phyloP scores from a whole-genome alignment of 2,329 filamentous ascomycete genomes.

The Lachnum nothofagi region DNA sequence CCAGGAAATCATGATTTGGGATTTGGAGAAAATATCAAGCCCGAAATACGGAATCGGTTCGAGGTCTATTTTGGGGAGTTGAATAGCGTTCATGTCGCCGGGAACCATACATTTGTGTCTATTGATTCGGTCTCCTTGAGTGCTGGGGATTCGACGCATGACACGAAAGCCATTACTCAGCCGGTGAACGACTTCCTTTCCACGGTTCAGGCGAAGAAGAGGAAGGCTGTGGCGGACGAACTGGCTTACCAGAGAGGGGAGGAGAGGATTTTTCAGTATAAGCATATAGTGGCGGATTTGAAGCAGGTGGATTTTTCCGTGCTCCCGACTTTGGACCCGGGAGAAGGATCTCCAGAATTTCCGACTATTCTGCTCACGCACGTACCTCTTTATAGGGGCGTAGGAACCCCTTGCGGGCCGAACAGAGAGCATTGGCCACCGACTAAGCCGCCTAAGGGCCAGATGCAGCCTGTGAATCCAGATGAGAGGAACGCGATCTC shows the following conservation, averaged over 20 bases:
- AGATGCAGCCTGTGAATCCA: slow-evolving; percentile 46
- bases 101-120: slow-evolving; percentile 92
- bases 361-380: slow-evolving; percentile 88
- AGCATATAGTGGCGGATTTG: slow-evolving; percentile 54
- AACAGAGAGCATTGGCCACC: slow-evolving; percentile 79
- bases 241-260: slow-evolving; percentile 60
- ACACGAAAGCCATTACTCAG: slow-evolving; percentile 61
- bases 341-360: slow-evolving; percentile 52
- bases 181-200: slow-evolving; percentile 74
- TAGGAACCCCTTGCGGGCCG: slow-evolving; percentile 82
- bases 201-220: slow-evolving; percentile 58
- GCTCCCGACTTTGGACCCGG: slow-evolving; percentile 38
- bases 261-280: slow-evolving; percentile 47
- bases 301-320: slow-evolving; percentile 36
- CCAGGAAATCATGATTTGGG: slow-evolving; percentile 95
- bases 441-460: slow-evolving; percentile 54
- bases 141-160: slow-evolving; percentile 53
- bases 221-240: slow-evolving; percentile 63
- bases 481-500: slow-evolving; percentile 75
- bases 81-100: slow-evolving; percentile 87
- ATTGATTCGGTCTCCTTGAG: slow-evolving; percentile 85
- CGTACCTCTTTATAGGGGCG: slow-evolving; percentile 78
- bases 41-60: slow-evolving; percentile 76
- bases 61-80: slow-evolving; percentile 81
- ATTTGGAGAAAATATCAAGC: slow-evolving; percentile 79